Evolutionary conservation across 1,284 basidiomycete genomes (phyloP), one percentile per base, ranked within the genome.

Genomic region (Irpex rosettiformis): DNA sequence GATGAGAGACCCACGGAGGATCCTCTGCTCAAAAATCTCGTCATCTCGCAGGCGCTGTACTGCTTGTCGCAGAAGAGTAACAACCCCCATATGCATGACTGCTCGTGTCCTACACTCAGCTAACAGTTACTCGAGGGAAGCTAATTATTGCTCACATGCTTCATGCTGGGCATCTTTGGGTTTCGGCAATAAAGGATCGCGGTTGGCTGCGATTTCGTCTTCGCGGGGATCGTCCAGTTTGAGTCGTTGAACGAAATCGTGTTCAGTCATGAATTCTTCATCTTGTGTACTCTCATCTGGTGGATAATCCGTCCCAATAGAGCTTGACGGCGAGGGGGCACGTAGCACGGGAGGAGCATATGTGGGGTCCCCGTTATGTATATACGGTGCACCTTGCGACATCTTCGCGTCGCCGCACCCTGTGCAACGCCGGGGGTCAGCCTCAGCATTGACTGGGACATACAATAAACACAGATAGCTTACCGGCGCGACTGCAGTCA

Each of bases 261-360:
- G 67, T 55, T 82, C 76, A 48, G 72, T 73, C 40, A 87, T 68
- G 55, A 84, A 84, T 7, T 69, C 69, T 65, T 90, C 88, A 11
- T 79, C 82, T 22, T 73, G 69, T 13, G 76, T 75, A 1, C 85
- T 87, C 64, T 84, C 81, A 67, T 90, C 88, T 24, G 76, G 76
- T 5, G 77, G 80, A 58, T 88, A 86, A 6, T 79, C 74, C 28
- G 86, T 88, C 55, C 85, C 87, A 45, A 91, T 79, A 4, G 88
- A 88, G 61, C 85, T 88, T 13, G 85, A 81, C 18, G 88, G 88
- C 2, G 88, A 90, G 1, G 86, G 79, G 4, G 82, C 78, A 21
- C 87, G 84, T 37, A 88, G 76, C 51, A 88, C 78, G 7, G 87
- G 86, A 4, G 83, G 77, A 18, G 83, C 84, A 64, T 90, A 90